Evolutionary conservation across 495 filamentous ascomycete species (phyloP).

Genomic region (Neurospora pannonica): DNA sequence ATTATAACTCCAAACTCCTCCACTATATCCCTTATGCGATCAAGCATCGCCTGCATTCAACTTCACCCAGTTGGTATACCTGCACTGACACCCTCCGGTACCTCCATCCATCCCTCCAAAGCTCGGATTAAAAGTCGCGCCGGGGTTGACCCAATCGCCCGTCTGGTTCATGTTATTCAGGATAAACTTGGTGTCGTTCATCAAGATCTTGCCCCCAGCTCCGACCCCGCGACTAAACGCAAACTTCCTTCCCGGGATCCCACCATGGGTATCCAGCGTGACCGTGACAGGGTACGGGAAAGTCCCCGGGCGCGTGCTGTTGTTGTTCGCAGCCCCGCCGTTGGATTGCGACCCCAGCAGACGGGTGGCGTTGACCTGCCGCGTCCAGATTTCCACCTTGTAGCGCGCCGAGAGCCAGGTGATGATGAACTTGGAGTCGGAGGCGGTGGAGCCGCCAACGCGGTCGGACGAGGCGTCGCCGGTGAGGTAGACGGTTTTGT

Average conservation of each 20-base stretch:
- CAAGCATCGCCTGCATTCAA: slow-evolving; percentile 6
- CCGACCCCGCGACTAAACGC: slow-evolving; percentile 63
- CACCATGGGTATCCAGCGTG: slow-evolving; percentile 73
- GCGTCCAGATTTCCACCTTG: slow-evolving; percentile 87
- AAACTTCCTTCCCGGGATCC: slow-evolving; percentile 50
- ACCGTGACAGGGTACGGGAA: slow-evolving; percentile 85
- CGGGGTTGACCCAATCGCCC: slow-evolving; percentile 54
- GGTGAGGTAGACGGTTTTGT: slow-evolving; percentile 75
- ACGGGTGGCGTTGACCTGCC: slow-evolving; percentile 34
- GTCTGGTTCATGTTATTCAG: slow-evolving; percentile 48
- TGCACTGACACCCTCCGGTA: slow-evolving; percentile 62
- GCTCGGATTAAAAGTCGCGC: slow-evolving; percentile 22
- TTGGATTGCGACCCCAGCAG: slow-evolving; percentile 24
- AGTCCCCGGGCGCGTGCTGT: slow-evolving; percentile 47
- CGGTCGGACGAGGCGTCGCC: slow-evolving; percentile 41
- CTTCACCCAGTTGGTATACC: slow-evolving; percentile 58
- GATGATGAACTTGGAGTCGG: slow-evolving; percentile 56
- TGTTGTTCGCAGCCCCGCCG: slow-evolving; percentile 7
- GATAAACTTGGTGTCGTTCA: slow-evolving; percentile 43
- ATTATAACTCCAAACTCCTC: neutral
- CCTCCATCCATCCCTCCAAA: slow-evolving; percentile 60
- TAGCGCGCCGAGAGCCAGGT: slow-evolving; percentile 80
- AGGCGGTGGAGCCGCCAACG: slow-evolving; percentile 53
- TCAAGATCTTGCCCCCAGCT: slow-evolving; percentile 39
- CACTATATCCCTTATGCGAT: neutral